These are phyloP conservation scores for Carpinus viminea DNA, from an alignment of 306 rosid species.

Conservation along the genomic window DNA sequence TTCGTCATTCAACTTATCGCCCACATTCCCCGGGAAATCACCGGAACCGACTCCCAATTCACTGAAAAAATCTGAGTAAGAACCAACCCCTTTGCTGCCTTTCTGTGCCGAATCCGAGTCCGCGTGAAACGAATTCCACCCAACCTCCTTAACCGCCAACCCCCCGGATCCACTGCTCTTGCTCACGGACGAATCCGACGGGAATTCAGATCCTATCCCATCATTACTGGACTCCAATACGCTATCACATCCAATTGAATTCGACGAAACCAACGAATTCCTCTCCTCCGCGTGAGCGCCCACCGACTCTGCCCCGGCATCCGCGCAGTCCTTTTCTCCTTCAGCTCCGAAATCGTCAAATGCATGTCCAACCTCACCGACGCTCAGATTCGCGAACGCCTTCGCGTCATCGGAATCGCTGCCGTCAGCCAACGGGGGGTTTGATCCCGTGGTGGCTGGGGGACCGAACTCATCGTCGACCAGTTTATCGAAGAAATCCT, in stretches of 20 bases:
- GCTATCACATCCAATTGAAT: slow-evolving; percentile 35
- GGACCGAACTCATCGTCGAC: slow-evolving; percentile 68
- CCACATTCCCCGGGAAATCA: slow-evolving; percentile 28
- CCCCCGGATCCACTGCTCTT: slow-evolving; percentile 30
- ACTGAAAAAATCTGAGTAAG: slow-evolving; percentile 72
- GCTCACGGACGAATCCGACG: slow-evolving; percentile 15
- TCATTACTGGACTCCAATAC: slow-evolving; percentile 25
- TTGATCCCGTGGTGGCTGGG: slow-evolving; percentile 11
- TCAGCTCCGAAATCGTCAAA: slow-evolving; percentile 31
- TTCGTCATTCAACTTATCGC: slow-evolving; percentile 28
- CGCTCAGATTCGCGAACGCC: slow-evolving; percentile 55
- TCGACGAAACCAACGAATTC: slow-evolving; percentile 25
- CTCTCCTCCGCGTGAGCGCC: slow-evolving; percentile 32
- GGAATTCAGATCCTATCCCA: slow-evolving; percentile 34
- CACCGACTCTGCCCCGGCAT: slow-evolving; percentile 27
- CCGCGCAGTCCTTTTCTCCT: slow-evolving; percentile 23
- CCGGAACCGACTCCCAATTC: slow-evolving; percentile 57
- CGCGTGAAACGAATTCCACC: slow-evolving; percentile 74
- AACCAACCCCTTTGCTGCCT: slow-evolving; percentile 55
- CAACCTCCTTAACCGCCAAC: slow-evolving; percentile 68
- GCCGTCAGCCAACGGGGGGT: slow-evolving; percentile 31
- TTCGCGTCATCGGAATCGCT: slow-evolving; percentile 60
- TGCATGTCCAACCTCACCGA: slow-evolving; percentile 41
- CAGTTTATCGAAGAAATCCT: slow-evolving; percentile 87
- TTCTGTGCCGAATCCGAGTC: slow-evolving; percentile 42